Conservation (phyloP, 2,329 filamentous ascomycete genomes). For the Ampelomyces quisqualis region DNA sequence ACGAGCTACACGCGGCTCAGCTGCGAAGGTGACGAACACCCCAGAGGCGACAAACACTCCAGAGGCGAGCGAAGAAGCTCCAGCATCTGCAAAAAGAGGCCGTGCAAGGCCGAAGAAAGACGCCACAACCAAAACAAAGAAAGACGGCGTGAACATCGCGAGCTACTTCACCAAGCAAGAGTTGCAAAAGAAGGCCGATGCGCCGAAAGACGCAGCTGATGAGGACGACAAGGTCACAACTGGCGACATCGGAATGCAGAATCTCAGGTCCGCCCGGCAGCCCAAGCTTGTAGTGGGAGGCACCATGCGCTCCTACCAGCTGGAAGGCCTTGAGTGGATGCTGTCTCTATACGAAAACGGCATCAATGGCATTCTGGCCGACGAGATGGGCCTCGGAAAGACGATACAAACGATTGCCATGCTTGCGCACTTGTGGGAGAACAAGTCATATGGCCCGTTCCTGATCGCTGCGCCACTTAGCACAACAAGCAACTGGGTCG, state of each 20-base stretch:
- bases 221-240: conserved; percentile 58
- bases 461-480: conserved; percentile 87
- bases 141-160: conserved; percentile 52
- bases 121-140: conserved; percentile 5
- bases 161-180: conserved; percentile 63
- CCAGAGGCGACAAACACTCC: conserved; percentile 15
- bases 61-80: conserved; percentile 22
- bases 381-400: conserved; percentile 94
- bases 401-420: conserved; percentile 89
- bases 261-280: conserved; percentile 79
- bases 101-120: conserved; percentile 42
- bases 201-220: conserved; percentile 59
- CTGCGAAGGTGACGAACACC: conserved; percentile 15
- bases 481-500: conserved; percentile 92
- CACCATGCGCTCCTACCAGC: conserved; percentile 89
- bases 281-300: conserved; percentile 83
- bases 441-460: conserved; percentile 85
- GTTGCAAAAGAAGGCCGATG: conserved; percentile 57
- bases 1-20: conserved; percentile 47
- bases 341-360: conserved; percentile 80
- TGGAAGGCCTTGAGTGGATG: conserved; percentile 95
- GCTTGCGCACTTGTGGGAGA: conserved; percentile 82
- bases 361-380: conserved; percentile 85
- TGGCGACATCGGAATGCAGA: conserved; percentile 62
- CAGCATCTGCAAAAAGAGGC: conserved; percentile 26